Base-by-base conservation (phyloP, 805 yeast species). In the Lipomyces spencermartinsiae region DNA sequence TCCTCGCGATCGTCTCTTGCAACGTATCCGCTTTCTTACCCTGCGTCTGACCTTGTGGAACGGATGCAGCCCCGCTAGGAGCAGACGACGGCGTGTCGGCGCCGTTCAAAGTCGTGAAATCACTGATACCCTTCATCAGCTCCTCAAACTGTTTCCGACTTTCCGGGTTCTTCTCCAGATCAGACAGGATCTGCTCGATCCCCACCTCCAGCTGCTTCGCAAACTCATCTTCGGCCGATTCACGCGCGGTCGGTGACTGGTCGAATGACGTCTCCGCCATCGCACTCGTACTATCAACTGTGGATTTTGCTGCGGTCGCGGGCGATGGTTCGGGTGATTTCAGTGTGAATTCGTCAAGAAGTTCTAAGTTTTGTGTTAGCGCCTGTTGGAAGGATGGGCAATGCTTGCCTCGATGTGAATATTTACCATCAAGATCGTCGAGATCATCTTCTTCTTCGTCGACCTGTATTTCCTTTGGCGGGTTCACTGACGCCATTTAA, bases 1-100 rank as follows among this genome's bases (percentile, higher is more conserved):
- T 92, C 64, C 87, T 88, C 34, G 92, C 84, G 76, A 94, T 91
- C 7, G 93, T 91, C 67, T 85, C 85, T 75, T 91, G 89, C 76
- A 93, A 89, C 54, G 73, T 35, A 9, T 67, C 70, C 25, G 61
- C 51, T 10, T n/a, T 34, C 14, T 29, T 58, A 16, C 49, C 56
- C 7, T 19, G 58, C 12, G 60, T 25, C 5, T 74, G 61, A 66
- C 77, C 65, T 69, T 76, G 72, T 3, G 72, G 69, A 43, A 66
- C 31, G 60, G 71, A n/a, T 19, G 58, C 58, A 14, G 22, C 16
- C 10, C 22, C 37, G 12, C 34, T 35, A 12, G 39, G 62, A 12
- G 56, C 58, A 3, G 34, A 4, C 22, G 39, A 9, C 43, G 29
- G 22, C 59, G 7, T 57, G 61, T 14, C 59, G 10, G 22, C 55